phyloP scores from a whole-genome alignment of 1,284 basidiomycete species.

The Fistulinella cinereoalba region DNA sequence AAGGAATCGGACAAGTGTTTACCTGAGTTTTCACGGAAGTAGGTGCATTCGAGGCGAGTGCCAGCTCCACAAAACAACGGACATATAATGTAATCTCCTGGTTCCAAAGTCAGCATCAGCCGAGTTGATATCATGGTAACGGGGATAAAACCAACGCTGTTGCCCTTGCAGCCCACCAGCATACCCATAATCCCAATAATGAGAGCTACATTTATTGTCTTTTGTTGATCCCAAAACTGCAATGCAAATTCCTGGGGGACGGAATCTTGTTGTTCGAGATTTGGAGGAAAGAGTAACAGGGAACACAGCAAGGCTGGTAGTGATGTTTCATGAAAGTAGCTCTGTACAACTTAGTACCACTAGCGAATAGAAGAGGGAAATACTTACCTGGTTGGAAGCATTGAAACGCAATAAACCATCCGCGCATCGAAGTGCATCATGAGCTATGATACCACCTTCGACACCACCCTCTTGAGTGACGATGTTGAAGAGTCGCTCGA shows the following conservation, averaged over 20 bases:
- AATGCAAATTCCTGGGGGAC: slow-evolving; percentile 91
- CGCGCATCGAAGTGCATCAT: slow-evolving; percentile 83
- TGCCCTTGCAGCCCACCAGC: slow-evolving; percentile 70
- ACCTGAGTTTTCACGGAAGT: slow-evolving; percentile 84
- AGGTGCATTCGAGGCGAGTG: slow-evolving; percentile 90
- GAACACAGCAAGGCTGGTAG: slow-evolving; percentile 80
- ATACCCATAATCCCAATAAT: slow-evolving; percentile 80
- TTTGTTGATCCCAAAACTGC: slow-evolving; percentile 96
- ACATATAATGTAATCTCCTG: slow-evolving; percentile 68
- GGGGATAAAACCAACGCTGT: slow-evolving; percentile 45
- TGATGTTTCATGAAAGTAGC: slow-evolving; percentile 93
- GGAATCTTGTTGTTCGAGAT: slow-evolving; percentile 58
- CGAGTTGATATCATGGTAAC: not conserved
- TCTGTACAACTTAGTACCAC: slow-evolving; percentile 47
- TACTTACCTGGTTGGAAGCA: slow-evolving; percentile 85
- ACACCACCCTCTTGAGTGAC: slow-evolving; percentile 87
- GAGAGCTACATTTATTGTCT: slow-evolving; percentile 73
- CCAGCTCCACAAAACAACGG: slow-evolving; percentile 84
- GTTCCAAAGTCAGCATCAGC: slow-evolving; percentile 37
- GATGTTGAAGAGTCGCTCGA: slow-evolving; percentile 93
- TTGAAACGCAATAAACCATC: slow-evolving; percentile 90
- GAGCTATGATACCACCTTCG: slow-evolving; percentile 86
- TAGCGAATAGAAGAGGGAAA: not conserved
- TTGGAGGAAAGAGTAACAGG: slow-evolving; percentile 83
- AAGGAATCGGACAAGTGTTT: slow-evolving; percentile 10